Evolutionary conservation across 768 basidiomycete species (phyloP).

Genomic region (Aureoboletus auriporus): DNA sequence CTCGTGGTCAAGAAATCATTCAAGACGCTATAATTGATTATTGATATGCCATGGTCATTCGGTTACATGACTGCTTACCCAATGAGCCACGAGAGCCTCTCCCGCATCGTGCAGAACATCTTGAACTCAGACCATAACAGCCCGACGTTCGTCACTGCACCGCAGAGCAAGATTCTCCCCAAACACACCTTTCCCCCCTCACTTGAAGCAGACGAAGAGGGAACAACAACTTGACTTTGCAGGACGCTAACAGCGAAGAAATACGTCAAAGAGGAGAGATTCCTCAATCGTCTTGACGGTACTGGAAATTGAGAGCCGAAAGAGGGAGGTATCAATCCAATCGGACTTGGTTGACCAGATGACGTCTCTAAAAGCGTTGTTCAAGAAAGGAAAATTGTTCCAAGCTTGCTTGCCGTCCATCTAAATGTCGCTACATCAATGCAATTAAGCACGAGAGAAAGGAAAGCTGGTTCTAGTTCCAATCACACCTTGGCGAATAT

Average conservation of each 20-base stretch:
- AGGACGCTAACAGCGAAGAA: slow-evolving; percentile 58
- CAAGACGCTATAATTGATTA: slow-evolving; percentile 42
- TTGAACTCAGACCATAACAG: slow-evolving; percentile 52
- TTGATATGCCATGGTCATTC: neutral
- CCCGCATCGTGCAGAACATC: slow-evolving; percentile 71
- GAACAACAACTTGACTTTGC: slow-evolving; percentile 50
- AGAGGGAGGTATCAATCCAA: slow-evolving; percentile 65
- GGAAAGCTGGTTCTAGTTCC: slow-evolving; percentile 2
- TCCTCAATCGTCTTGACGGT: slow-evolving; percentile 66
- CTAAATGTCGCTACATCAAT: slow-evolving; percentile 31
- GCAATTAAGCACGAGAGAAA: neutral
- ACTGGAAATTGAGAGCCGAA: slow-evolving; percentile 58
- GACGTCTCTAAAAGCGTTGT: slow-evolving; percentile 70
- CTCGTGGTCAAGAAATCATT: slow-evolving; percentile 71
- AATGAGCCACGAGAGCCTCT: slow-evolving; percentile 78
- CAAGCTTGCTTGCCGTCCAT: slow-evolving; percentile 73
- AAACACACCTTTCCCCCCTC: slow-evolving; percentile 63
- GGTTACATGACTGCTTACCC: slow-evolving; percentile 50
- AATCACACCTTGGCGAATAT: slow-evolving; percentile 63
- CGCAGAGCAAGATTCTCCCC: slow-evolving; percentile 65
- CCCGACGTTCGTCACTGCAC: slow-evolving; percentile 34
- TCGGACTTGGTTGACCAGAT: slow-evolving; percentile 45
- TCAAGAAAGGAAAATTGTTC: slow-evolving; percentile 82
- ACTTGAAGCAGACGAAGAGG: slow-evolving; percentile 72
- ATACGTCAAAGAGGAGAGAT: slow-evolving; percentile 75